phyloP scores from a whole-genome alignment of 208 protist species.

The Trypanosoma caninum region DNA sequence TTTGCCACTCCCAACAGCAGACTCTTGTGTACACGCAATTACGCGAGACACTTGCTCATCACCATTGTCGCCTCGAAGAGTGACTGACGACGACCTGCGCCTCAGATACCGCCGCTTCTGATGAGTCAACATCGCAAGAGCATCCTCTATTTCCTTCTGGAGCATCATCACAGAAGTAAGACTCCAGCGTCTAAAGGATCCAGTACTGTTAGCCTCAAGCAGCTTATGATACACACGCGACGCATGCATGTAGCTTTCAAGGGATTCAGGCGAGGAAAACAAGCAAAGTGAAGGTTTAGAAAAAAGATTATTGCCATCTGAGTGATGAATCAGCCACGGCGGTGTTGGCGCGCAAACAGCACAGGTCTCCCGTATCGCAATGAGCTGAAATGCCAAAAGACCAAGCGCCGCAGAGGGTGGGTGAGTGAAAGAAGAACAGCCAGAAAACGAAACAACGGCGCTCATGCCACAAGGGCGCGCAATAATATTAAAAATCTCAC shows the following conservation, averaged over 20 bases:
- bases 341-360: neutral
- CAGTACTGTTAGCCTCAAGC: neutral
- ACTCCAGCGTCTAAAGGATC: neutral
- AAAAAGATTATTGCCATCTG: no score
- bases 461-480: conserved; percentile 3
- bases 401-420: conserved; percentile 6
- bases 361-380: neutral
- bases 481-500: conserved; percentile 52
- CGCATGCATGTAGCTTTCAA: conserved; percentile 28
- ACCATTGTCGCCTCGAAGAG: no score
- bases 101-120: neutral
- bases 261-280: conserved; percentile 14
- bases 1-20: neutral
- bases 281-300: conserved; percentile 17
- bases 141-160: conserved; percentile 16
- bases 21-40: neutral
- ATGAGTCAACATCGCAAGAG: conserved; percentile 1
- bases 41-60: no score
- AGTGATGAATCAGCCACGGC: no score
- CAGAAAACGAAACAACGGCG: neutral
- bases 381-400: conserved; percentile 5
- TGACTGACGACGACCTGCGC: no score
- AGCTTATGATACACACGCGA: conserved; percentile 22
- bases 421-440: neutral
- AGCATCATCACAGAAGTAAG: conserved; percentile 1